phyloP scores from a whole-genome alignment of 164 flowering plant species.

The Vitis riparia region DNA sequence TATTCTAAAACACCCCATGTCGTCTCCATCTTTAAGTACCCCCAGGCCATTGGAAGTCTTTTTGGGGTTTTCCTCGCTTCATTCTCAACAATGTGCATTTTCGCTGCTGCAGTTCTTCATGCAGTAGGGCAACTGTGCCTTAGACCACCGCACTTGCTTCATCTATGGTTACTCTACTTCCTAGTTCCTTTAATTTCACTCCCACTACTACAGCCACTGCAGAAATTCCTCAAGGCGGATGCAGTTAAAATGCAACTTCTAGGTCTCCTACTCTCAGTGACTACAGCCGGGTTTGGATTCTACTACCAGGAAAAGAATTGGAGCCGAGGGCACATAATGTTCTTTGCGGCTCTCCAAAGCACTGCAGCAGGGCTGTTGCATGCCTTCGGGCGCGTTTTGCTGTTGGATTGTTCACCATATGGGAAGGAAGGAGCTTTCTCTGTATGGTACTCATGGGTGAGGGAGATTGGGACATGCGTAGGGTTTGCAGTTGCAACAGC shows the following conservation, averaged over 20 bases:
- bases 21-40: slow-evolving; percentile 38
- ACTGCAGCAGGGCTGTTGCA: slow-evolving; percentile 46
- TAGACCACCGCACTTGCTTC: slow-evolving; percentile 27
- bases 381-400: slow-evolving; percentile 53
- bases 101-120: slow-evolving; percentile 48
- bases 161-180: slow-evolving; percentile 54
- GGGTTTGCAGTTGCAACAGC: slow-evolving; percentile 54
- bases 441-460: slow-evolving; percentile 54
- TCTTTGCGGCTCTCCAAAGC: slow-evolving; percentile 47
- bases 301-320: slow-evolving; percentile 32
- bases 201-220: slow-evolving; percentile 52
- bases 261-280: slow-evolving; percentile 39
- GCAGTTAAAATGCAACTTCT: slow-evolving; percentile 59
- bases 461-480: slow-evolving; percentile 37
- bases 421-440: slow-evolving; percentile 64
- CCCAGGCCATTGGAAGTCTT: slow-evolving; percentile 53
- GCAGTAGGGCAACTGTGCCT: slow-evolving; percentile 47
- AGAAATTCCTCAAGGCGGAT: slow-evolving; percentile 38
- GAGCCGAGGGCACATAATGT: slow-evolving; percentile 26
- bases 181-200: slow-evolving; percentile 48
- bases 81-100: slow-evolving; percentile 51
- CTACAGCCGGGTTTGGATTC: slow-evolving; percentile 50
- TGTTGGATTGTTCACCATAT: slow-evolving; percentile 58
- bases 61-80: slow-evolving; percentile 42
- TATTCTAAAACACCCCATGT: slow-evolving; percentile 15